Conservation (phyloP, 1,139 yeast species). For the Magnusiomyces clavatus region DNA sequence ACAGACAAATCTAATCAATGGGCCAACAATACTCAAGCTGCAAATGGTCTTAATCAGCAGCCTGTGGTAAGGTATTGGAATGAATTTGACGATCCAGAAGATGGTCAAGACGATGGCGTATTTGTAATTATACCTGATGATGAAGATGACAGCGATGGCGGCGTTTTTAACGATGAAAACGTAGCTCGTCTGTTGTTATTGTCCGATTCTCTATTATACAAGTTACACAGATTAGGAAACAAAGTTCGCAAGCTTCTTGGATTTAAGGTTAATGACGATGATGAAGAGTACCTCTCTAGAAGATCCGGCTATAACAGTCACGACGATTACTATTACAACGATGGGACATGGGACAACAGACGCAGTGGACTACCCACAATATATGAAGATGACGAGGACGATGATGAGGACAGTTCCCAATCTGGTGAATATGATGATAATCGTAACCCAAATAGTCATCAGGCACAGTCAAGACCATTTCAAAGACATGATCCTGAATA, state of each 20-base stretch:
- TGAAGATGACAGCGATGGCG: slow-evolving; percentile 19
- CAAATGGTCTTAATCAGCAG: slow-evolving; percentile 21
- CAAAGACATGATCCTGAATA: background rate
- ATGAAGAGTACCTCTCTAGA: slow-evolving; percentile 13
- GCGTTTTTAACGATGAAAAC: slow-evolving; percentile 30
- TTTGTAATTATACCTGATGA: slow-evolving; percentile 31
- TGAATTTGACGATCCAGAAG: slow-evolving; percentile 62
- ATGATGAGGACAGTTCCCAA: slow-evolving; percentile 14
- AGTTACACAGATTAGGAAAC: slow-evolving; percentile 14
- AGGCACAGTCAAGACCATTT: background rate
- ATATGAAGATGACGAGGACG: slow-evolving; percentile 15
- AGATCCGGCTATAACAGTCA: background rate
- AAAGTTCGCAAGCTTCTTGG: slow-evolving; percentile 4
- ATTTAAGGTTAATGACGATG: slow-evolving; percentile 11
- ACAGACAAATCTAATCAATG: background rate
- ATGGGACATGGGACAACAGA: background rate
- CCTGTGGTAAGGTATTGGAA: slow-evolving; percentile 55
- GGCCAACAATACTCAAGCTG: slow-evolving; percentile 12
- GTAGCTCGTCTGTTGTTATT: slow-evolving; percentile 29
- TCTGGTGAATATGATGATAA: background rate
- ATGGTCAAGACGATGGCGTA: slow-evolving; percentile 33
- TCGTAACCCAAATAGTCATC: background rate
- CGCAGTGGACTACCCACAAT: slow-evolving; percentile 7
- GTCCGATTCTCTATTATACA: slow-evolving; percentile 20
- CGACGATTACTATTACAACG: slow-evolving; percentile 3